A percentile compares a stretch with the other conserved stretches of the same genome.
phyloP scores from a whole-genome alignment of 2,329 filamentous ascomycete genomes.

The Capronia coronata region DNA sequence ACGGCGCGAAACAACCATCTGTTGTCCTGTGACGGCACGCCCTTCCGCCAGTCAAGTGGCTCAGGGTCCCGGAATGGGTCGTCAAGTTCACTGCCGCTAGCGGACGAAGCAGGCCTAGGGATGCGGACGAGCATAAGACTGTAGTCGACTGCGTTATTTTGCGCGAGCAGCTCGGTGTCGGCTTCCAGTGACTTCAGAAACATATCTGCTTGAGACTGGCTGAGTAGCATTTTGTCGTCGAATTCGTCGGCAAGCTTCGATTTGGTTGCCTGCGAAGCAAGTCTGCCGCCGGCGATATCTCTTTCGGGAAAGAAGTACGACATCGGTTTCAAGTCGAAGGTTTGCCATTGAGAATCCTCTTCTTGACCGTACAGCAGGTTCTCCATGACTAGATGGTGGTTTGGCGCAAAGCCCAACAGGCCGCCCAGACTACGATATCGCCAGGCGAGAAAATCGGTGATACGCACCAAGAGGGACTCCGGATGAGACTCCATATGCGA shows the following conservation, averaged over 20 bases:
- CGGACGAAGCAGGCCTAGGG: slow-evolving; percentile 34
- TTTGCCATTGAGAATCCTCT: slow-evolving; percentile 55
- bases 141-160: slow-evolving; percentile 65
- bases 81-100: slow-evolving; percentile 23
- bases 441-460: slow-evolving; percentile 57
- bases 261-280: slow-evolving; percentile 60
- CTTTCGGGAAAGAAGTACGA: slow-evolving; percentile 71
- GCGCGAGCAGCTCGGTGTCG: slow-evolving; percentile 58
- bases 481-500: slow-evolving; percentile 57
- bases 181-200: slow-evolving; percentile 51
- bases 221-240: slow-evolving; percentile 57
- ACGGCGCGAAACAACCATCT: slow-evolving; percentile 62
- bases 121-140: slow-evolving; percentile 64
- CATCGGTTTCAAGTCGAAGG: slow-evolving; percentile 67
- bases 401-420: slow-evolving; percentile 55
- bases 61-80: slow-evolving; percentile 32
- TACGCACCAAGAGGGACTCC: slow-evolving; percentile 60
- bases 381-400: slow-evolving; percentile 72
- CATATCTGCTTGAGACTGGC: slow-evolving; percentile 48
- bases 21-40: slow-evolving; percentile 49
- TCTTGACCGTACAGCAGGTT: slow-evolving; percentile 61
- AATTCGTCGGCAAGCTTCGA: slow-evolving; percentile 62
- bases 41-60: slow-evolving; percentile 53
- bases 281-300: slow-evolving; percentile 58
- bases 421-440: slow-evolving; percentile 52